These are phyloP conservation scores for Lactifluus piperatus DNA, from an alignment of 768 basidiomycete genomes.

Conservation along the genomic window DNA sequence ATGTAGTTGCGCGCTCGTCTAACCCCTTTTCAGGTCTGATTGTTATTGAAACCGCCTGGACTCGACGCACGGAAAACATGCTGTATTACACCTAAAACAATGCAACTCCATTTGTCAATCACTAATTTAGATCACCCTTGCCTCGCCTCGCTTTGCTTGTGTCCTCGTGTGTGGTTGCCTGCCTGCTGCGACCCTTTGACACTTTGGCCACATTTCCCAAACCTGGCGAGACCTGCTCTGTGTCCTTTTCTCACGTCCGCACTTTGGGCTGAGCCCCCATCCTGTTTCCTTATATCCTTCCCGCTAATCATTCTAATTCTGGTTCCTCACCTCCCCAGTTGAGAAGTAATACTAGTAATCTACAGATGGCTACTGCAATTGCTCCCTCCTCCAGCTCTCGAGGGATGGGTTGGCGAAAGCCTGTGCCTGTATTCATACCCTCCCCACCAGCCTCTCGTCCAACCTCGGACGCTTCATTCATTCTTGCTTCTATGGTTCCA, in stretches of 20 bases:
- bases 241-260: constrained; percentile 11
- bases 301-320: constrained; percentile 3
- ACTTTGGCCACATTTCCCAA: constrained; percentile 10
- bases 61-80: constrained; percentile 6
- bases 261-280: neutral
- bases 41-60: neutral
- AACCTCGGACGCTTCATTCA: constrained; percentile 13
- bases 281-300: constrained; percentile 11
- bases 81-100: neutral
- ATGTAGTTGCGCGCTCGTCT: neutral
- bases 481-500: neutral
- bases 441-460: constrained; percentile 16
- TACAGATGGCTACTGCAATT: constrained; percentile 5
- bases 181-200: neutral
- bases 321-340: constrained; percentile 9
- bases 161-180: constrained; percentile 12
- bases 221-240: neutral
- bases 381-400: constrained; percentile 12
- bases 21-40: constrained; percentile 4
- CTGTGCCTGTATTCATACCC: constrained; percentile 17
- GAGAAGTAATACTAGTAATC: constrained; percentile 7
- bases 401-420: constrained; percentile 19
- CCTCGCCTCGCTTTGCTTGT: constrained; percentile 8
- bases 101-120: neutral
- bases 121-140: neutral